Base-by-base conservation (phyloP, 2,329 filamentous ascomycete genomes). In the Didymella keratinophila region DNA sequence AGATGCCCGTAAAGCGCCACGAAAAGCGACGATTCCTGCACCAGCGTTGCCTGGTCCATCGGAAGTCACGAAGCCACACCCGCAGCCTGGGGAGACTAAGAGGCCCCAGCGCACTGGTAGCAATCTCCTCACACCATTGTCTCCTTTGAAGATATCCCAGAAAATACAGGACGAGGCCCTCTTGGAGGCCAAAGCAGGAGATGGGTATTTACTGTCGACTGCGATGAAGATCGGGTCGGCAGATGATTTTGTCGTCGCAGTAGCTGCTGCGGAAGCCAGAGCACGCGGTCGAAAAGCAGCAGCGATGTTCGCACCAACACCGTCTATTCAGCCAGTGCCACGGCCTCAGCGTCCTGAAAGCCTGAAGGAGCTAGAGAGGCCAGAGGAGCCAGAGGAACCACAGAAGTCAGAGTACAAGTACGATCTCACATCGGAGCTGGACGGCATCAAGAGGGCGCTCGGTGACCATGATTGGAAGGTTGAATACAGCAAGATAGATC, bases 391-490 rank as follows among this genome's bases (percentile, higher is more conserved):
- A n/a, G n/a, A n/a, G n/a, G n/a, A n/a, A n/a, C n/a, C 39, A 11
- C 43, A 25, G 23, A 25, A 25, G 10, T 56, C 41, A 3, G 28
- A 30, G 10, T 36, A 45, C 7, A 30, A 42, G 8, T 65, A 68
- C 37, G 10, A 21, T 4, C 36, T 66, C 1, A 61, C 63, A 1
- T 6, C 57, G 0, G 55, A 63, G 23, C 23, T 69, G n/a, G 42
- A 58, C 37, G 43, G 56, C 12, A 41, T 64, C 10, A 34, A 54
- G n/a, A 30, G 16, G 6, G 66, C 66, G 12, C 44, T 69, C 2
- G 66, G 66, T 23, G 43, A 46, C 12, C 54, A 63, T 7, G 54
- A 61, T 30, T 69, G 66, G 65, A 56, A 52, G 34, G 44, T 50
- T 4, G 57, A 48, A 42, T 21, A 52, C 1, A 27, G 51, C 0